Conservation (phyloP, 495 filamentous ascomycete species). For the Pseudotulostoma volvatum region DNA sequence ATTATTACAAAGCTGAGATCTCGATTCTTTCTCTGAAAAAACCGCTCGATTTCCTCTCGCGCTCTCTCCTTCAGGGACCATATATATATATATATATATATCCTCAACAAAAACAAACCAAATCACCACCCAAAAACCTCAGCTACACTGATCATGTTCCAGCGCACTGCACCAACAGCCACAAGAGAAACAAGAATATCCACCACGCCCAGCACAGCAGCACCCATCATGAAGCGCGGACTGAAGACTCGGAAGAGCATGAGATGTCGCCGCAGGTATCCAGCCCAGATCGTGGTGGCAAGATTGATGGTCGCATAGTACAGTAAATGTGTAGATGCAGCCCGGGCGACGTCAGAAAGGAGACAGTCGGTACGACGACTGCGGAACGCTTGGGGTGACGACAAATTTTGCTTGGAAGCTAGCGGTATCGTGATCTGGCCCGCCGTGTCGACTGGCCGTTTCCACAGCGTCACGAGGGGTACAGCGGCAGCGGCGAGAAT, state of each 20-base stretch:
- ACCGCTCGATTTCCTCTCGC: no score
- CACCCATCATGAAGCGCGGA: constrained; percentile 78
- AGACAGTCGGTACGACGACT: constrained; percentile 18
- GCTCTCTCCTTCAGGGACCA: no score
- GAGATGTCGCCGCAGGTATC: constrained; percentile 69
- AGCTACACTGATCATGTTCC: constrained; percentile 56
- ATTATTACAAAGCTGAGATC: no score
- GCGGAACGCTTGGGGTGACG: constrained; percentile 17
- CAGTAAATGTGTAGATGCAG: constrained; percentile 53
- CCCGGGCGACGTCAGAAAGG: constrained; percentile 51
- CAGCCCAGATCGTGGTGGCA: constrained; percentile 77
- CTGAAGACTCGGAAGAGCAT: constrained; percentile 96
- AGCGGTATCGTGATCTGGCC: constrained; percentile 12
- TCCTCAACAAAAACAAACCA: no score
- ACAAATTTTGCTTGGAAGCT: constrained; percentile 9
- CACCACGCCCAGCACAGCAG: constrained; percentile 51
- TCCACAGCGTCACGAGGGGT: constrained; percentile 77
- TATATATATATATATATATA: no score
- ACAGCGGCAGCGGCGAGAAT: constrained; percentile 65
- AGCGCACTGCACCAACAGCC: constrained; percentile 50
- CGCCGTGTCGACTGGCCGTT: constrained; percentile 35
- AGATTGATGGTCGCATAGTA: constrained; percentile 69
- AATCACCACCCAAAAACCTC: constrained; percentile 94
- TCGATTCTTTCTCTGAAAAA: no score
- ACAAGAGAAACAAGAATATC: constrained; percentile 58